Base-by-base conservation (phyloP, 331 rosid genomes). In the Acacia concinna region DNA sequence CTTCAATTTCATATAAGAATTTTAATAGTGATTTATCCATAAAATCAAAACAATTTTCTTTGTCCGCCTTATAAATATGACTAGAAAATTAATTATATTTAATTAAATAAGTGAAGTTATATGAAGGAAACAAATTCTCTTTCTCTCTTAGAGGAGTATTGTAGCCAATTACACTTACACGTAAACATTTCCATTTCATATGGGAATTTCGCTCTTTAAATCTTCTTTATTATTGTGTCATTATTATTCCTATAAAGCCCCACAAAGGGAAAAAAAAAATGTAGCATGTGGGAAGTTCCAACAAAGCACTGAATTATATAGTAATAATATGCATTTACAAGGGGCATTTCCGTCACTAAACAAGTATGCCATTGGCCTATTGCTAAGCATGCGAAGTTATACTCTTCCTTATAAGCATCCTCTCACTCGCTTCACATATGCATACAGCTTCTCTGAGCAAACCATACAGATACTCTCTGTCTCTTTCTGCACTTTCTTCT, bases 281-380 rank as follows among this genome's bases (percentile, higher is more conserved):
- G 59, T 18, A 51, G 25, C 59, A n/a, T 51, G 59, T 20, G 0
- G 2, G 20, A 49, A 49, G 56, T 15, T 49, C 25, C 59, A 51
- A 21, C 5, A 52, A 8, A 52, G 30, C 28, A 10, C 30, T 5
- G 66, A 69, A 8, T 9, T 12, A 8, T 2, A n/a, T 64, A 12
- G 59, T 47, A 57, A 56, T 51, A 25, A 66, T 27, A 43, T 25
- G 31, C 25, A 64, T n/a, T 25, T 13, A 7, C 1, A 1, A 47
- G 23, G 74, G 76, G 49, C 52, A 23, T 25, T 71, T 76, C 12
- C 49, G 76, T 80, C 68, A 43, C 73, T 35, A 49, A 68, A 34
- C 54, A 83, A 56, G 67, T 43, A 81, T 75, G 56, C 1, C 1
- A 54, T 7, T 8, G 9, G 11, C 59, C 25, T 6, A 20, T 5